These are phyloP conservation scores for Diversispora eburnea DNA, from an alignment of 192 early-diverging fungal species.

Conservation along the genomic window DNA sequence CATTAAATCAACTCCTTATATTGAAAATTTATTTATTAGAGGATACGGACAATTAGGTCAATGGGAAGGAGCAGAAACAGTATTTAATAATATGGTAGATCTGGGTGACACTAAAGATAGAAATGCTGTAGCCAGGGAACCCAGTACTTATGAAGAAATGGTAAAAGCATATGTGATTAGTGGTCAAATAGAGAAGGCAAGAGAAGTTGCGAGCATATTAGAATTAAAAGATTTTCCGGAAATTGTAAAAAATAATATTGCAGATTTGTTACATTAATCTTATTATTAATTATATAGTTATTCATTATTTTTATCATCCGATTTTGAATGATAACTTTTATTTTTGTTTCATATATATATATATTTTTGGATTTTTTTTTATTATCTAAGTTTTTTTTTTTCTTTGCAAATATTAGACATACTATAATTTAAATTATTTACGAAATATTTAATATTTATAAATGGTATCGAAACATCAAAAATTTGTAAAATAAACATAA, in stretches of 20 bases:
- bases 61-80: slow-evolving; percentile 37
- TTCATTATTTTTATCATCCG: too few species aligned
- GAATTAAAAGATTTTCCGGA: slow-evolving; percentile 41
- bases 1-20: slow-evolving; percentile 46
- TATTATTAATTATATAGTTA: not conserved
- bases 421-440: too few species aligned
- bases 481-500: too few species aligned
- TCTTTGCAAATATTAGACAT: too few species aligned
- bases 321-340: too few species aligned
- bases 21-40: slow-evolving; percentile 57
- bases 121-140: slow-evolving; percentile 45
- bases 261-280: slow-evolving; percentile 29
- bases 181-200: slow-evolving; percentile 38
- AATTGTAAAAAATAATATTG: slow-evolving; percentile 37
- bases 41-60: slow-evolving; percentile 47
- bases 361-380: too few species aligned
- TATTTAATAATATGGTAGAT: slow-evolving; percentile 53
- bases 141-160: slow-evolving; percentile 60
- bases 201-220: slow-evolving; percentile 34
- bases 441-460: too few species aligned
- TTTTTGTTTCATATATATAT: too few species aligned
- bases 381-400: too few species aligned
- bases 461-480: too few species aligned
- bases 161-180: slow-evolving; percentile 50
- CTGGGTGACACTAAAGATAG: slow-evolving; percentile 27